A percentile compares a stretch with the other conserved stretches of the same genome.
phyloP scores from a whole-genome alignment of 805 yeast species.

The Lipomyces kockii region DNA sequence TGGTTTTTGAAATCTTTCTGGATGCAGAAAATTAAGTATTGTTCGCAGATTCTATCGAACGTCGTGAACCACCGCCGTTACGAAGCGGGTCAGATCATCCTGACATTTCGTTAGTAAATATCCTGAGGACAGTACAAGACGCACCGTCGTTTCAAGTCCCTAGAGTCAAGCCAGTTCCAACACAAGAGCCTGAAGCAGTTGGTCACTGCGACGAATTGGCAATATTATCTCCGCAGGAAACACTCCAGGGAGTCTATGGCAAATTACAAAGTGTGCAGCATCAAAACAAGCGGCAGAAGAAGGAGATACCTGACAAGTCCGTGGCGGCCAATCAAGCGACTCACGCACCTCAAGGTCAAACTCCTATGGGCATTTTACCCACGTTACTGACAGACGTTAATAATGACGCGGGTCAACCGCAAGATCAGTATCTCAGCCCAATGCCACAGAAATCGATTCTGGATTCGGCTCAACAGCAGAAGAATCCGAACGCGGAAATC shows the following conservation, averaged over 20 bases:
- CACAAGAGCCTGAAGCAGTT: background rate
- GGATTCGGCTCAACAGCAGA: background rate
- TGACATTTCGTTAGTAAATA: constrained; percentile 9
- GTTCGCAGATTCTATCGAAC: constrained; percentile 9
- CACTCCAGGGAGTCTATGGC: background rate
- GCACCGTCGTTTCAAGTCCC: constrained; percentile 6
- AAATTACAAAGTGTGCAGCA: background rate
- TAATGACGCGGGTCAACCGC: background rate
- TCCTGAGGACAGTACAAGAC: constrained; percentile 14
- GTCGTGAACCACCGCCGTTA: constrained; percentile 10
- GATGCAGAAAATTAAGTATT: background rate
- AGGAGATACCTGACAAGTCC: background rate
- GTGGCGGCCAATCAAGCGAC: background rate
- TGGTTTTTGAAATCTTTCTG: background rate
- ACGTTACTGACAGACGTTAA: background rate
- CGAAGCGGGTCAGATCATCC: background rate
- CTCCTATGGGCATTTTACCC: background rate
- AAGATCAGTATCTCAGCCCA: background rate
- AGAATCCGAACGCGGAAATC: background rate
- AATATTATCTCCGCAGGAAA: background rate
- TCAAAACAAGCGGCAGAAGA: background rate
- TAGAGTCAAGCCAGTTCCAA: background rate
- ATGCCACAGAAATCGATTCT: background rate
- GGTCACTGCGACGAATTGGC: background rate
- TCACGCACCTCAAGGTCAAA: background rate